Base-by-base conservation (phyloP, 176 grass and related monocot species). In the Ensete ventricosum region DNA sequence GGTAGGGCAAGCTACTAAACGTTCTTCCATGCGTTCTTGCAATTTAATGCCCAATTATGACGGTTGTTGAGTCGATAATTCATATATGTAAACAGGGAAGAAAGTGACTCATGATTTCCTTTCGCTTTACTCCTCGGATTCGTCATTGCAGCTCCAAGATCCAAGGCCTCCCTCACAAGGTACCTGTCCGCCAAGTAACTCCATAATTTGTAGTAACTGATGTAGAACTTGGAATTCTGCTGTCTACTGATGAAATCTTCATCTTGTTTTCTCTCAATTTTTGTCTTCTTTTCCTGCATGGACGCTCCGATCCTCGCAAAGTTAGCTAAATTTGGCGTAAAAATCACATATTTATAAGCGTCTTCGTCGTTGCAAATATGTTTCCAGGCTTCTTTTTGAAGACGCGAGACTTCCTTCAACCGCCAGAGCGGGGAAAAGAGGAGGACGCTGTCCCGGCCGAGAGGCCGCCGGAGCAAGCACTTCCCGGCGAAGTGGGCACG, bases 21-120 rank as follows among this genome's bases (percentile, higher is more conserved):
- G n/a, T 16, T 60, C n/a, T n/a, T 60, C 13, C n/a, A 14, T 6
- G 57, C 57, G 14, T 14, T 6, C 13, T 14, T 16, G 12, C n/a
- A 6, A 6, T 60, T 60, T 60, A 16, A 60, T 2, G 14, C 14
- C 3, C 16, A 60, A 7, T 60, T 16, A 60, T 20, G 8, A 60
- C 2, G n/a, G 1, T 17, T 68, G 12, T 11, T 68, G 16, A 14
- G 24, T 50, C 29, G 14, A 14, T 12, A 14, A n/a, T n/a, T n/a
- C 22, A 63, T 9, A 9, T 63, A 1, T 10, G 34, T 43, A 43
- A 43, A 10, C 77, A 79, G 77, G 77, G 10, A 79, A 79, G 52
- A 79, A 79, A 69, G 66, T 53, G 59, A 70, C 77, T 54, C 64
- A 79, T 53, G 77, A 79, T 69, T 79, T 79, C 24, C 77, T 79